Base-by-base conservation (phyloP, 2,329 filamentous ascomycete genomes). In the Teratosphaeria gauchensis region DNA sequence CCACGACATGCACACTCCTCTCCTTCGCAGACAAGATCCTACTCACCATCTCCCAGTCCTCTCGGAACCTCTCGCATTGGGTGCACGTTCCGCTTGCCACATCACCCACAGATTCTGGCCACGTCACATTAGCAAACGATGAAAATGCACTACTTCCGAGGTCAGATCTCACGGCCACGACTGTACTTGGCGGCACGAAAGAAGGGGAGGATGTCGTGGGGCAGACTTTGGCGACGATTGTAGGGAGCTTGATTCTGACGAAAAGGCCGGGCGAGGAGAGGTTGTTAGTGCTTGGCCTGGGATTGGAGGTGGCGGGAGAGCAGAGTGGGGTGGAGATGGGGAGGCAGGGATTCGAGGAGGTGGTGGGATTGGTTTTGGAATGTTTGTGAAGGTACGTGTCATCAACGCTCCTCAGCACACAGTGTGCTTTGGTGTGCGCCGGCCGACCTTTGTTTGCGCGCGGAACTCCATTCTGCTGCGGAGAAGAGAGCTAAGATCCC, bases 1-100 rank as follows among this genome's bases (percentile, higher is more conserved):
- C 80, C 38, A 97, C 94, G 1, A 84, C 90, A 64, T 86, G 89
- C 35, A 85, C 84, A 46, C 81, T 81, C 11, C 78, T 91, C 57
- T 84, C 80, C 66, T 97, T 97, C 74, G 81, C 86, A 8, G 94
- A 97, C 80, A 95, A 90, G 74, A 90, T 99, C 67, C 76, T 99
- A 66, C 78, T 99, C 62, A 96, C 91, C 0, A 82, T 97, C 60
- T 89, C 89, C 0, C 94, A 97, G 75, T 83, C 87, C 61, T 92
- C 92, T 6, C 83, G 87, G 60, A 28, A 38, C 32, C 76, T 97
- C 53, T 88, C 89, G 21, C 94, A 97, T 80, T 99, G 94, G 94
- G 91, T 96, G 21, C 88, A 94, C 77, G 88, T 95, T 0, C 88
- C 89, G 0, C 81, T 95, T 24, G 82, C 84, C n/a, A 80, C 83